Conservation (phyloP, 2,329 filamentous ascomycete genomes). For the Stachybotrys chlorohalonatus region DNA sequence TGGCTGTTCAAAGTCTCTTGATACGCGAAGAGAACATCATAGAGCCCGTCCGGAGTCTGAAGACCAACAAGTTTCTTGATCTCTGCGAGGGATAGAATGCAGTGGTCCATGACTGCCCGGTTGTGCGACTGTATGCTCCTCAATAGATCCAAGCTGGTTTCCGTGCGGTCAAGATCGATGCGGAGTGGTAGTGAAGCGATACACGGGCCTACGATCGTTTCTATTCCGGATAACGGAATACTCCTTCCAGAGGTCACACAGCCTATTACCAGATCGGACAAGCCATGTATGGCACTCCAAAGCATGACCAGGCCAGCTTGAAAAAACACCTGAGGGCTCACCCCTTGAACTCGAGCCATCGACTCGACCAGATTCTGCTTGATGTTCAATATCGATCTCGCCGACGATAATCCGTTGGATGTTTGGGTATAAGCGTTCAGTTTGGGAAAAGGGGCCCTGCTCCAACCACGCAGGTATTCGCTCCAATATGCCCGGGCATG, state of each 20-base stretch:
- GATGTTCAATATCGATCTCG: neutral
- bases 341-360: constrained; percentile 28
- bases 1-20: constrained; percentile 57
- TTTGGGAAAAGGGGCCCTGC: constrained; percentile 47
- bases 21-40: constrained; percentile 75
- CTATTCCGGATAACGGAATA: constrained; percentile 59
- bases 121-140: constrained; percentile 56
- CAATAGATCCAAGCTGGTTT: constrained; percentile 51
- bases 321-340: constrained; percentile 63
- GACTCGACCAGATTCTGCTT: constrained; percentile 11
- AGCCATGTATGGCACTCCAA: constrained; percentile 55
- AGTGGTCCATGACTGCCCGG: constrained; percentile 55
- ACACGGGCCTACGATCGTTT: constrained; percentile 70
- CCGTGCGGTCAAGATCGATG: constrained; percentile 43
- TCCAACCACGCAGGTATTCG: constrained; percentile 49
- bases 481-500: constrained; percentile 59
- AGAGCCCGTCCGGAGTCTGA: constrained; percentile 49
- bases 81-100: constrained; percentile 54
- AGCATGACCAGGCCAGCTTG: constrained; percentile 63
- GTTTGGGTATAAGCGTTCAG: constrained; percentile 17
- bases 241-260: constrained; percentile 77
- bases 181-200: constrained; percentile 67
- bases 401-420: constrained; percentile 5
- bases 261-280: constrained; percentile 61
- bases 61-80: constrained; percentile 55